Percentiles rank a stretch among this genome's conserved stretches.
These are phyloP conservation scores for Penicillium manginii DNA, from an alignment of 495 filamentous ascomycete genomes.

Conservation along the genomic window DNA sequence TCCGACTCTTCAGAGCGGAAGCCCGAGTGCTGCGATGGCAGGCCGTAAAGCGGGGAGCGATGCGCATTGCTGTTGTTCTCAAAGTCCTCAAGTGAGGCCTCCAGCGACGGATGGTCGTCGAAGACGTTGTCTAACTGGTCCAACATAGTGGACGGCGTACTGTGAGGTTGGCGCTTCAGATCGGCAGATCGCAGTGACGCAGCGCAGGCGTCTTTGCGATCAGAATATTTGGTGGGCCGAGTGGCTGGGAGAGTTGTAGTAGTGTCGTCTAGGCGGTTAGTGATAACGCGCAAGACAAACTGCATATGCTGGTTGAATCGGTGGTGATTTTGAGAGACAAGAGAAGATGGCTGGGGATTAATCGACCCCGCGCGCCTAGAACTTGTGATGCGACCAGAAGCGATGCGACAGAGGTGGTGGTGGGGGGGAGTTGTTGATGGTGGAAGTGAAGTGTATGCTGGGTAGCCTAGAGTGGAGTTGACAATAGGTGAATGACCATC, in stretches of 20 bases:
- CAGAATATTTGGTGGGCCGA: slow-evolving; percentile 6
- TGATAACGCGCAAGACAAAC: slow-evolving; percentile 15
- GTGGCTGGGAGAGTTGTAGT: not conserved
- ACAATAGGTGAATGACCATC: not conserved
- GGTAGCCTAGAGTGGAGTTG: not conserved
- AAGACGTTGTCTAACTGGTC: slow-evolving; percentile 55
- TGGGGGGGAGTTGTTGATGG: slow-evolving; percentile 8
- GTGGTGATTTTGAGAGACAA: slow-evolving; percentile 14
- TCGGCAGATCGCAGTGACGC: slow-evolving; percentile 24
- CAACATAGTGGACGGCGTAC: slow-evolving; percentile 51
- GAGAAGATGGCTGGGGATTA: slow-evolving; percentile 15
- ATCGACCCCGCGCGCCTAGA: slow-evolving; percentile 24
- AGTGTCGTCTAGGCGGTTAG: slow-evolving; percentile 21
- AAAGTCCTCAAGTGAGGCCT: slow-evolving; percentile 78
- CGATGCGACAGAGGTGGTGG: slow-evolving; percentile 18
- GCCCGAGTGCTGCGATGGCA: slow-evolving; percentile 76
- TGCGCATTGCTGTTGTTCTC: slow-evolving; percentile 58
- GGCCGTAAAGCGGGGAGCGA: slow-evolving; percentile 57
- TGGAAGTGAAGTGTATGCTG: slow-evolving; percentile 8
- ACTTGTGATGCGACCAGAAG: slow-evolving; percentile 27
- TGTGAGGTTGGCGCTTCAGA: slow-evolving; percentile 29
- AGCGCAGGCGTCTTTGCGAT: slow-evolving; percentile 23
- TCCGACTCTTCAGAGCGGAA: slow-evolving; percentile 70
- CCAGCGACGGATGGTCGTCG: slow-evolving; percentile 71
- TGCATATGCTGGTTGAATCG: not conserved